Evolutionary conservation across 2,329 filamentous ascomycete species (phyloP).

Genomic region (Chrysoporthe cubensis): DNA sequence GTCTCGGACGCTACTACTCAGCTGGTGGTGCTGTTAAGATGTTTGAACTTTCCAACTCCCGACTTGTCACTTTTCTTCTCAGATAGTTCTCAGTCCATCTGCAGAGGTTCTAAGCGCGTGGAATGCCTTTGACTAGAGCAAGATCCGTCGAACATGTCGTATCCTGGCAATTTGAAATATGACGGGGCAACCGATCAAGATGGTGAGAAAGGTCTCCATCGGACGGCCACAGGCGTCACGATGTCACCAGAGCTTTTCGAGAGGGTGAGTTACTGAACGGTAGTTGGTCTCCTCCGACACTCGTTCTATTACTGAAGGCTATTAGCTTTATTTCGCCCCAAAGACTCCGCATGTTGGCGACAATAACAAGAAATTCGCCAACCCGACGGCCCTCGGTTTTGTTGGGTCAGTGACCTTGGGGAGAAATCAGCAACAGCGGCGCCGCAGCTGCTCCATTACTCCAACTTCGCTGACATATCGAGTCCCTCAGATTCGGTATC

Average conservation of each 20-base stretch:
- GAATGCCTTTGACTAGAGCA: too few species aligned
- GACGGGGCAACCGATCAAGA: too few species aligned
- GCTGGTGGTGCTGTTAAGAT: background rate
- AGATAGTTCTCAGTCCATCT: background rate
- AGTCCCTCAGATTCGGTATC: background rate
- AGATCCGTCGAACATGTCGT: too few species aligned
- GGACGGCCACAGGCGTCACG: too few species aligned
- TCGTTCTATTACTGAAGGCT: background rate
- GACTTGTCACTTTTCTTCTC: too few species aligned
- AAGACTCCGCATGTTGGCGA: background rate
- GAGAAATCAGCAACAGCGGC: background rate
- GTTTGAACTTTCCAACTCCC: background rate
- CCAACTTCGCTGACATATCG: background rate
- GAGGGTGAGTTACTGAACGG: too few species aligned
- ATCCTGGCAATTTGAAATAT: too few species aligned
- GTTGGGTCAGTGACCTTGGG: background rate
- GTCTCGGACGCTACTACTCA: background rate
- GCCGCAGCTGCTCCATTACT: background rate
- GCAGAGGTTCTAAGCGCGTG: too few species aligned
- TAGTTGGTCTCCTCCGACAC: background rate
- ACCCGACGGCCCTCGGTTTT: background rate
- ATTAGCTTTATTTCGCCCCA: too few species aligned
- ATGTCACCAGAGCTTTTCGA: too few species aligned
- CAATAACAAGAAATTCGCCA: background rate
- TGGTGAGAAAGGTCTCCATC: too few species aligned